Base-by-base conservation (phyloP, 2,329 filamentous ascomycete species). In the Paracoccidioides brasiliensis region DNA sequence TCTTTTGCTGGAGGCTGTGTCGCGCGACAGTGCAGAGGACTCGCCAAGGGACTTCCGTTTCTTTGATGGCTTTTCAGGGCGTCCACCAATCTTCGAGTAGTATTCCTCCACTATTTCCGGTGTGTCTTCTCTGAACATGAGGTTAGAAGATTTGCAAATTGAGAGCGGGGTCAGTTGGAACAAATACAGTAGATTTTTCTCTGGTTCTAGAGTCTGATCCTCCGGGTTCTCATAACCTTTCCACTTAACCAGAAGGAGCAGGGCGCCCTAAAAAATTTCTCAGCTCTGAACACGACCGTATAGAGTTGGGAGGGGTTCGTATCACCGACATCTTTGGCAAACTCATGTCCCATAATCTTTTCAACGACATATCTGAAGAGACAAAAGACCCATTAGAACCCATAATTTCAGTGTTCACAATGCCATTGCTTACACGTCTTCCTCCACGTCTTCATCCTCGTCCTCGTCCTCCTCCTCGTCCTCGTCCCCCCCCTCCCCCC, bases 171-270 rank as follows among this genome's bases (percentile, higher is more conserved):
- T 15, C 12, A 37, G 32, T 15, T 22, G 32, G 49, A 14, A 30
- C 22, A n/a, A 45, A 32, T 55, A 42, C 42, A 43, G 67, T 68
- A 72, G 62, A 49, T 74, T 72, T 5, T 70, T 68, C 61, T 77
- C 74, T 1, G 73, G 73, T 56, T 77, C 75, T 62, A 69, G 63
- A 2, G 75, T 77, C 53, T 69, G 66, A 49, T 77, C 74, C n/a
- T 63, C 59, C 2, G 68, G 66, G 5, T 72, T 63, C 1, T 72
- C 67, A 53, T 75, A 77, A 4, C 72, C 74, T 58, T 72, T 71
- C 75, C 75, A 77, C 61, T 76, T 76, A 35, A 76, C 72, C 6
- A 67, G 59, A 22, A 75, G 67, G 40, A 69, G 56, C 30, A 76
- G 63, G 15, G 62, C 63, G 38, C 67, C 68, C 72, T 74, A 44